Base-by-base conservation (phyloP, 2,329 filamentous ascomycete genomes). In the Paramyrothecium roridum region DNA sequence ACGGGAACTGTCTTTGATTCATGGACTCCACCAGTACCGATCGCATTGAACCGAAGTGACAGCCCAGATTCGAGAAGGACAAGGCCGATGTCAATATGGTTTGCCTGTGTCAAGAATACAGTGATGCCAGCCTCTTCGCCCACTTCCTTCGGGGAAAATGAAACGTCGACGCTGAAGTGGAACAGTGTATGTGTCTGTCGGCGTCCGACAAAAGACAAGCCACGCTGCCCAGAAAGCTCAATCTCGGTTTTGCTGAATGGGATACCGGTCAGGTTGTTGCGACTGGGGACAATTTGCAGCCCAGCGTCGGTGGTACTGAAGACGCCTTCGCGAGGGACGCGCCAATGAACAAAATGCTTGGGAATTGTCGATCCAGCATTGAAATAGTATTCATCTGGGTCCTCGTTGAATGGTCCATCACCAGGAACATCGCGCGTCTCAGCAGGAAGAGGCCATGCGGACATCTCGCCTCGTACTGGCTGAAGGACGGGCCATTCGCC, bases 171-270 rank as follows among this genome's bases (percentile, higher is more conserved):
- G 51, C 68, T 72, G 63, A 74, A 84, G 0, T 71, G 76, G 64
- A 84, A 84, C 1, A 82, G 69, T 0, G 80, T 80, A 58, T 84
- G 76, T 11, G 78, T 79, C 61, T 86, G 83, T 1, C 82, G 73
- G 2, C 80, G 73, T 1, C 77, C 78, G 34, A 86, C 70, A 52
- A 85, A 82, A 0, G 80, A 63, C 23, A 58, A 52, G 3, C 56
- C 56, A 23, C 54, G 54, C n/a, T 55, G 56, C n/a, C 56, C 54
- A 21, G 52, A 55, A 3, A 60, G 48, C 19, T 48, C 33, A 2
- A 49, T 43, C 11, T 48, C 34, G 13, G 54, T 48, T 11, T 50
- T 48, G 22, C 33, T 23, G 12, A 49, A 52, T 17, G 50, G 50
- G 10, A 53, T 53, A 1, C 58, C 63, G 1, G 63, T 61, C 0